These are phyloP conservation scores for Candida insectalens DNA, from an alignment of 805 yeast species.

Conservation along the genomic window DNA sequence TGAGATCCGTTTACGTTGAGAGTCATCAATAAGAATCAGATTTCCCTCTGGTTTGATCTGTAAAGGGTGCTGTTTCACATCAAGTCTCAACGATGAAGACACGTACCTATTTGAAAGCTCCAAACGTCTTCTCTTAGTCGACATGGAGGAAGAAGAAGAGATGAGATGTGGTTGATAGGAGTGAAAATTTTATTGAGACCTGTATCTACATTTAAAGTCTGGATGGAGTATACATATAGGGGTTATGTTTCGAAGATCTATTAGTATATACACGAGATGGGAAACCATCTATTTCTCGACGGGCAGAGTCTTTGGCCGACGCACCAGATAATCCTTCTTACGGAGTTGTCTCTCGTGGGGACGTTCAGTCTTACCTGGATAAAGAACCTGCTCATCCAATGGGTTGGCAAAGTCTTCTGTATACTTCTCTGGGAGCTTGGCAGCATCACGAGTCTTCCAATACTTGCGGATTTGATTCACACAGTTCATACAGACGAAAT, in stretches of 20 bases:
- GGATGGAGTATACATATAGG: too few relatives aligned
- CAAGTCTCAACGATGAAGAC: conserved; percentile 13
- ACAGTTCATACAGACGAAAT: conserved; percentile 89
- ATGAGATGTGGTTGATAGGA: too few relatives aligned
- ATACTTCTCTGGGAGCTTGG: conserved; percentile 21
- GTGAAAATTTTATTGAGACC: background rate
- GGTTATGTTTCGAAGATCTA: background rate
- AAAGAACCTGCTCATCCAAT: conserved; percentile 53
- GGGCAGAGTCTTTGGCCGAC: conserved; percentile 47
- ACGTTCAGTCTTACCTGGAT: conserved; percentile 61
- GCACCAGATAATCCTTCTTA: conserved; percentile 45
- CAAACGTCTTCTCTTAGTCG: background rate
- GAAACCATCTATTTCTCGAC: conserved; percentile 22
- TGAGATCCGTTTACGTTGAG: conserved; percentile 11
- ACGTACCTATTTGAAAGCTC: conserved; percentile 6
- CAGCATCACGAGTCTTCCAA: conserved; percentile 39
- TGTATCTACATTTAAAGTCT: too few relatives aligned
- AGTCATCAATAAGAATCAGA: conserved; percentile 17
- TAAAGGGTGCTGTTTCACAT: conserved; percentile 49
- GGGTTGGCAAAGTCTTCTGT: conserved; percentile 39
- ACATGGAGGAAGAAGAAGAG: background rate
- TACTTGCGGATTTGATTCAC: conserved; percentile 68
- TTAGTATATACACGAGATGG: background rate
- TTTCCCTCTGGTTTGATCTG: conserved; percentile 75
- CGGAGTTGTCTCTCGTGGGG: conserved; percentile 35